phyloP scores from a whole-genome alignment of 257 asterid genomes.

The Jasminum sambac region DNA sequence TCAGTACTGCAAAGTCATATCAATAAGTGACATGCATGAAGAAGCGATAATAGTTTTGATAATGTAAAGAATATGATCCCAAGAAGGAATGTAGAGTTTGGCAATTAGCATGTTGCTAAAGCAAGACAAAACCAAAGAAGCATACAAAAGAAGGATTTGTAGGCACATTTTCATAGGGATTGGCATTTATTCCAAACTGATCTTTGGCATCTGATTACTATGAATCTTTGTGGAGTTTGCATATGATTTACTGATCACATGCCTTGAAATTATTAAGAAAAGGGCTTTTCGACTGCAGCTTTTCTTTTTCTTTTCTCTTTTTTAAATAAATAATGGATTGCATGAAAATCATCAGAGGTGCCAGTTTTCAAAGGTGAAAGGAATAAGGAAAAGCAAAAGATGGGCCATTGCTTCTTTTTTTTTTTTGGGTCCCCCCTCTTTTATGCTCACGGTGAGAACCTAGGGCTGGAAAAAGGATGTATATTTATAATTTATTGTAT shows the following conservation, averaged over 20 bases:
- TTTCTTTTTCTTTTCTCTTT: conserved; percentile 13
- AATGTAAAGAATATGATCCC: conserved; percentile 40
- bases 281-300: conserved; percentile 31
- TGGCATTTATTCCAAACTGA: conserved; percentile 52
- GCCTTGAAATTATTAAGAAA: conserved; percentile 37
- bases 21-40: no score
- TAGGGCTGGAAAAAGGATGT: conserved; percentile 23
- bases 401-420: conserved; percentile 37
- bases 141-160: conserved; percentile 35
- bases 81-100: conserved; percentile 58
- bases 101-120: conserved; percentile 87
- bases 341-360: conserved; percentile 61
- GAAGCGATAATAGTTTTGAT: conserved; percentile 30
- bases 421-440: conserved; percentile 25
- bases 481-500: conserved; percentile 6
- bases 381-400: conserved; percentile 40
- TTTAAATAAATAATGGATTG: conserved; percentile 16
- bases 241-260: conserved; percentile 36
- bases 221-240: conserved; percentile 31
- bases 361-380: conserved; percentile 31
- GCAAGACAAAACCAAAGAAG: conserved; percentile 51
- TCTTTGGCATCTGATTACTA: conserved; percentile 40
- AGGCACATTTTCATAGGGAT: conserved; percentile 60
- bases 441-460: conserved; percentile 26
- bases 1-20: no score